These are phyloP conservation scores for Ogataea pilisensis DNA, from an alignment of 805 yeast genomes.

Conservation along the genomic window DNA sequence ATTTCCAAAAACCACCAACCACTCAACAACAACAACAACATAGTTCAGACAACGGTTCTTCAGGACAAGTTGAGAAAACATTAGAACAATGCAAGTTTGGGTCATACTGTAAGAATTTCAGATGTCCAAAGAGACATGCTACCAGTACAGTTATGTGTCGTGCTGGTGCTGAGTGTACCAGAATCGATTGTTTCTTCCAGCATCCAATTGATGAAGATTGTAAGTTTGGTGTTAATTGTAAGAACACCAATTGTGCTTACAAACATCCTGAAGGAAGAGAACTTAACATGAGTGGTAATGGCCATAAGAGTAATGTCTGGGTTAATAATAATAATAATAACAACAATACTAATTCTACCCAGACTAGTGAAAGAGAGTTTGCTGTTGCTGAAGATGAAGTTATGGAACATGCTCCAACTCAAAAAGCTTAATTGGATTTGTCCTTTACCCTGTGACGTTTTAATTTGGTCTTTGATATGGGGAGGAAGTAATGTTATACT, in stretches of 20 bases:
- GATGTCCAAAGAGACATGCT: constrained; percentile 85
- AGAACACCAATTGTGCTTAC: constrained; percentile 65
- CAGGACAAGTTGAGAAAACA: constrained; percentile 37
- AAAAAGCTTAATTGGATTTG: constrained; percentile 26
- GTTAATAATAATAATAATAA: constrained; percentile 23
- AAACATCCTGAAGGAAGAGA: constrained; percentile 80
- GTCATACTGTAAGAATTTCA: constrained; percentile 65
- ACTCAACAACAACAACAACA: too few species aligned
- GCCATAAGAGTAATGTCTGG: constrained; percentile 30
- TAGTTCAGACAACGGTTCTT: constrained; percentile 4
- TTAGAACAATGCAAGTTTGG: constrained; percentile 85
- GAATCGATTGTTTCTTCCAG: constrained; percentile 76
- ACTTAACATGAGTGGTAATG: constrained; percentile 20
- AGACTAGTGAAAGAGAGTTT: constrained; percentile 64
- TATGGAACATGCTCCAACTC: constrained; percentile 60
- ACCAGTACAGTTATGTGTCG: constrained; percentile 70
- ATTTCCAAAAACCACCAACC: constrained; percentile 30
- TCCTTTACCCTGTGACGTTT: not conserved
- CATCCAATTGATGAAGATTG: constrained; percentile 82
- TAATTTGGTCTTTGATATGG: too few species aligned
- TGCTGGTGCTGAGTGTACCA: constrained; percentile 71
- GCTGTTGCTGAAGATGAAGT: constrained; percentile 75
- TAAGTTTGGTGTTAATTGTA: constrained; percentile 74
- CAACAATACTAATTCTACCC: too few species aligned
- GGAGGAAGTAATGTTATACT: too few species aligned